Evolutionary conservation across 441 rosid species (phyloP).

Genomic region (Aleurites moluccanus): DNA sequence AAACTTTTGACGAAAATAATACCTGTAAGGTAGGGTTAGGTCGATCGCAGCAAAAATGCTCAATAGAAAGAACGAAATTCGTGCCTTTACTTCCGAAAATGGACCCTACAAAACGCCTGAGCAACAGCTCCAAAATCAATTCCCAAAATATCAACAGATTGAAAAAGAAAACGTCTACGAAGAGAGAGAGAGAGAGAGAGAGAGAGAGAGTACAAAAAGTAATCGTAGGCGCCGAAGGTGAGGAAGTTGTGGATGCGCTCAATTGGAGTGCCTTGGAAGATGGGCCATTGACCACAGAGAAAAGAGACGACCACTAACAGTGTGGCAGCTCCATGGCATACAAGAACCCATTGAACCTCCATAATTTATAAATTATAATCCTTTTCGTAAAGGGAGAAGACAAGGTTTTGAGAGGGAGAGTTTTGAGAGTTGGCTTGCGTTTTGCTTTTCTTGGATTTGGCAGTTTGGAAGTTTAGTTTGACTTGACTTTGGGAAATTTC

Average conservation of each 20-base stretch:
- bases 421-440: background rate
- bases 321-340: slow-evolving; percentile 66
- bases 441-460: background rate
- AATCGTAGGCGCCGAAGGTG: slow-evolving; percentile 87
- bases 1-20: background rate
- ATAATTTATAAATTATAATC: slow-evolving; percentile 22
- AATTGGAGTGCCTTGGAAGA: slow-evolving; percentile 80
- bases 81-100: slow-evolving; percentile 68
- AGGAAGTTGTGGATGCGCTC: slow-evolving; percentile 66
- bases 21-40: slow-evolving; percentile 86
- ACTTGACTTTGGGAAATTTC: background rate
- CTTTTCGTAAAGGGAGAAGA: background rate
- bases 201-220: slow-evolving; percentile 49
- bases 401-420: background rate
- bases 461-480: background rate
- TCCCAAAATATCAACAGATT: background rate
- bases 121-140: slow-evolving; percentile 11
- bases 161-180: background rate
- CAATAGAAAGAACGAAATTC: slow-evolving; percentile 49
- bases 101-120: slow-evolving; percentile 52
- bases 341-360: slow-evolving; percentile 69
- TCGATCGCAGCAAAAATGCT: slow-evolving; percentile 74
- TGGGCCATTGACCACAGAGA: slow-evolving; percentile 97
- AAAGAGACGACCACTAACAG: slow-evolving; percentile 63
- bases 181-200: background rate